Percentiles rank a stretch among this genome's conserved stretches.
Evolutionary conservation across 2,329 filamentous ascomycete genomes (phyloP).

Genomic region (Alternaria postmessia): DNA sequence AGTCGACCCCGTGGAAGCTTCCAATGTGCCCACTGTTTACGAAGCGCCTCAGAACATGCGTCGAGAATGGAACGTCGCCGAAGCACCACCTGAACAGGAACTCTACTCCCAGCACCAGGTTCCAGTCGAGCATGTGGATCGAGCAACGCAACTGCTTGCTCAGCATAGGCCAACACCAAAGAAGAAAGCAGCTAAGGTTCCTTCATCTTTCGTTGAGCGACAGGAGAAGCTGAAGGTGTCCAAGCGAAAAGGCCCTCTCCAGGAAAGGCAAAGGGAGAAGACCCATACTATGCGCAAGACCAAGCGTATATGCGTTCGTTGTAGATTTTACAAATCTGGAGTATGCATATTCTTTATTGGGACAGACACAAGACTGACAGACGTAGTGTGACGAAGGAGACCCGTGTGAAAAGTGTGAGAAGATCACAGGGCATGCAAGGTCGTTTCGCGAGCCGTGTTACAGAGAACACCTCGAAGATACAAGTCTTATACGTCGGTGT

Average conservation of each 20-base stretch:
- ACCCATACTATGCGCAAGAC: constrained; percentile 48
- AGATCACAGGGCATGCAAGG: constrained; percentile 40
- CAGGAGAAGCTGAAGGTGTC: constrained; percentile 46
- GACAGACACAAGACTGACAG: constrained; percentile 7
- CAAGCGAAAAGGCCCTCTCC: constrained; percentile 40
- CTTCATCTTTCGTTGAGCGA: constrained; percentile 44
- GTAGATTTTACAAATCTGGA: constrained; percentile 47
- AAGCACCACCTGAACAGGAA: constrained; percentile 20
- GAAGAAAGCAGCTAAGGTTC: constrained; percentile 41
- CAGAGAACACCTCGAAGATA: constrained; percentile 44
- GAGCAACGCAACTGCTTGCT: constrained; percentile 10
- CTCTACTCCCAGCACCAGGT: constrained; percentile 21
- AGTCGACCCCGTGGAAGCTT: constrained; percentile 12
- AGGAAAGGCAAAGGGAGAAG: constrained; percentile 39
- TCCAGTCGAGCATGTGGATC: constrained; percentile 18
- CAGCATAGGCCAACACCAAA: constrained; percentile 27
- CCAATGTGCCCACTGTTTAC: constrained; percentile 22
- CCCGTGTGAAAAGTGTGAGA: constrained; percentile 44
- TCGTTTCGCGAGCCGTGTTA: constrained; percentile 44
- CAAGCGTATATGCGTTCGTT: constrained; percentile 44
- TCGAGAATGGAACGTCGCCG: constrained; percentile 30
- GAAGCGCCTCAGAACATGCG: constrained; percentile 24
- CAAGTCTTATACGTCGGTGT: constrained; percentile 45
- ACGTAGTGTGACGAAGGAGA: constrained; percentile 44
- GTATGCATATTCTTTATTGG: constrained; percentile 23